phyloP scores from a whole-genome alignment of 2,329 filamentous ascomycete genomes.

The Rutstroemia sp. region DNA sequence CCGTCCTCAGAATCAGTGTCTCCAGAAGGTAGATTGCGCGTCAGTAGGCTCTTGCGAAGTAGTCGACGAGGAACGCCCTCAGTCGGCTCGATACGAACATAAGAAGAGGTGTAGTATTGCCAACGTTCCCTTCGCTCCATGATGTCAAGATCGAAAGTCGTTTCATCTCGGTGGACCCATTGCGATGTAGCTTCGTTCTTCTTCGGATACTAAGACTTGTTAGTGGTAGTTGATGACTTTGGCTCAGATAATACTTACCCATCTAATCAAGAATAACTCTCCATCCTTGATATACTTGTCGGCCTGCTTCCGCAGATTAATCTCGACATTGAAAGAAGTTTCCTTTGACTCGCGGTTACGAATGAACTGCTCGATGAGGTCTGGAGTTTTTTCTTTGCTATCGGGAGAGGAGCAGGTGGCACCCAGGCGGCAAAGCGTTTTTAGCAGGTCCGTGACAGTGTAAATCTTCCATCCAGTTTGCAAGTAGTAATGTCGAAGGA shows the following conservation, averaged over 20 bases:
- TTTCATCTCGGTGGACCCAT: conserved; percentile 59
- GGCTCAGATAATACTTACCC: conserved; percentile 55
- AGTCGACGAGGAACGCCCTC: conserved; percentile 60
- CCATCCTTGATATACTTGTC: conserved; percentile 90
- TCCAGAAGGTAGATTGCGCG: conserved; percentile 59
- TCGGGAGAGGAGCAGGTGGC: conserved; percentile 79
- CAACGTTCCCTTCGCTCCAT: conserved; percentile 77
- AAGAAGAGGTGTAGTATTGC: conserved; percentile 95
- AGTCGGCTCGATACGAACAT: conserved; percentile 80
- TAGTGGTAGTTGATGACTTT: conserved; percentile 7
- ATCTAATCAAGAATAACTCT: conserved; percentile 84
- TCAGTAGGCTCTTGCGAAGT: conserved; percentile 61
- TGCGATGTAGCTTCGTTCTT: conserved; percentile 65
- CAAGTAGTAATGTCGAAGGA: conserved; percentile 85
- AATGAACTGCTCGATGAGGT: conserved; percentile 83
- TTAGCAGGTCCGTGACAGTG: conserved; percentile 82
- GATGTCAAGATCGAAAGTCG: conserved; percentile 81
- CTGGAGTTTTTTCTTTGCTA: conserved; percentile 85
- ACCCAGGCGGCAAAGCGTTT: conserved; percentile 72
- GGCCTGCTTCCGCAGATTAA: conserved; percentile 83
- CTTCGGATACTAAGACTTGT: conserved; percentile 50
- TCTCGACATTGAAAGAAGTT: conserved; percentile 84
- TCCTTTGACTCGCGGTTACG: conserved; percentile 73
- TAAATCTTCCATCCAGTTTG: conserved; percentile 90
- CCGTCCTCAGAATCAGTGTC: conserved; percentile 59